phyloP scores from a whole-genome alignment of 192 early-diverging fungal species.

The Chytriomyces sp. region DNA sequence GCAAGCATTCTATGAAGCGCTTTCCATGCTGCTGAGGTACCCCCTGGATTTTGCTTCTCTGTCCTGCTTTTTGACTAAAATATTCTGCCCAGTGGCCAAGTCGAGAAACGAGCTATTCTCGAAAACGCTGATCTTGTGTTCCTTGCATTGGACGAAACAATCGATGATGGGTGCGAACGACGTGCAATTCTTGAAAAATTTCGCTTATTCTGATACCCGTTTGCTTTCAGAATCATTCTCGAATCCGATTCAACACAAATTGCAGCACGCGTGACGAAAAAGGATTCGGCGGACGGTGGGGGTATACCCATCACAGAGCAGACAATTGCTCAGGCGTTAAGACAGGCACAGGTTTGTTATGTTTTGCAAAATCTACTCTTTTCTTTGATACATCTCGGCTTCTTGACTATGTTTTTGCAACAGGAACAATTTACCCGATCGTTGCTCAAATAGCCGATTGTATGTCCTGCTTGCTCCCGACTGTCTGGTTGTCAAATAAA shows the following conservation, averaged over 20 bases:
- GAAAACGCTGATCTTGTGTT: conserved; percentile 92
- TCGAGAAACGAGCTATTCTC: conserved; percentile 88
- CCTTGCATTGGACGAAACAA: conserved; percentile 89
- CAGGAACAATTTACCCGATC: conserved; percentile 52
- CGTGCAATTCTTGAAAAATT: too few species aligned
- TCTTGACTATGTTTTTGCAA: neutral
- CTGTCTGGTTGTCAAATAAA: too few species aligned
- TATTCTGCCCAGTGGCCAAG: conserved; percentile 67
- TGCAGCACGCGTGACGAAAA: conserved; percentile 55
- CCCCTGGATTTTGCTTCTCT: neutral
- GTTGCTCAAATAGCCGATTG: conserved; percentile 42
- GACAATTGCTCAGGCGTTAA: conserved; percentile 53
- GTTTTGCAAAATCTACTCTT: neutral
- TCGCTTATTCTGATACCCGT: neutral
- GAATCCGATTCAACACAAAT: conserved; percentile 52
- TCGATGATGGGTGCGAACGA: conserved; percentile 94
- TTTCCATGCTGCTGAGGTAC: conserved; percentile 83
- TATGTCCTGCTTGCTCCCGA: neutral
- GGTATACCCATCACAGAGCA: conserved; percentile 51
- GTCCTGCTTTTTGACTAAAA: neutral
- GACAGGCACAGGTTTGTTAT: conserved; percentile 40
- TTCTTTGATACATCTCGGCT: neutral
- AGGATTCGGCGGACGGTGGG: conserved; percentile 39
- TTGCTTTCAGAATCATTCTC: conserved; percentile 49
- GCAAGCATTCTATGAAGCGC: conserved; percentile 82